These are phyloP conservation scores for Termitomyces sp. DNA, from an alignment of 768 basidiomycete genomes.

Conservation along the genomic window DNA sequence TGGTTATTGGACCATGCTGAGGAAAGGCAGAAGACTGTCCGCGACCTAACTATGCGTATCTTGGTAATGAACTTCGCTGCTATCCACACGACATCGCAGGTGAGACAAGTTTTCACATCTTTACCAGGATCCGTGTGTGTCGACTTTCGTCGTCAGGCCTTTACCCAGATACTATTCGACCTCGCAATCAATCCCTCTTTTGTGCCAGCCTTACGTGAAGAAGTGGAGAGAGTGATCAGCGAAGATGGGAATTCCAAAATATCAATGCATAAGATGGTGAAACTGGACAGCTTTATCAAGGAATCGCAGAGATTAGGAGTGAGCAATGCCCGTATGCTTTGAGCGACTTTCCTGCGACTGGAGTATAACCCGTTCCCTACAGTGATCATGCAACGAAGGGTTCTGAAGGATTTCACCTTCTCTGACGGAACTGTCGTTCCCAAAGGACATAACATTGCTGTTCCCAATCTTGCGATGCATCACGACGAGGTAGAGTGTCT, in stretches of 20 bases:
- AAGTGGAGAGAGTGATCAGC: slow-evolving; percentile 31
- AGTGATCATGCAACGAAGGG: slow-evolving; percentile 18
- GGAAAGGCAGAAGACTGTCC: slow-evolving; percentile 16
- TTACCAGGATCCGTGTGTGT: not conserved
- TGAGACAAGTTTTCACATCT: not conserved
- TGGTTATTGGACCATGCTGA: slow-evolving; percentile 27
- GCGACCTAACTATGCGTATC: slow-evolving; percentile 18
- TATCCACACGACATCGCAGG: slow-evolving; percentile 26
- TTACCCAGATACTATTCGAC: slow-evolving; percentile 32
- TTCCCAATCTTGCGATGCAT: slow-evolving; percentile 6
- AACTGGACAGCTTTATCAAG: slow-evolving; percentile 42
- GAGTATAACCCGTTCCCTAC: not conserved
- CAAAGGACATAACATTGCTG: slow-evolving; percentile 17
- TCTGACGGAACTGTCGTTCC: slow-evolving; percentile 24
- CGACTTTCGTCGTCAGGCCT: slow-evolving; percentile 21
- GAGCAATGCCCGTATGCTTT: slow-evolving; percentile 23
- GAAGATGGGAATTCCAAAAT: slow-evolving; percentile 37
- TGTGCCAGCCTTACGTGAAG: slow-evolving; percentile 33
- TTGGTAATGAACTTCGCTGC: slow-evolving; percentile 26
- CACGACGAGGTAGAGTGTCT: slow-evolving; percentile 4
- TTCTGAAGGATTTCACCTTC: slow-evolving; percentile 21
- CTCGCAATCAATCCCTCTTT: slow-evolving; percentile 32
- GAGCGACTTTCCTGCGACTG: too few species aligned
- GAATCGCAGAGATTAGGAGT: slow-evolving; percentile 32
- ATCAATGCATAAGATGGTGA: slow-evolving; percentile 33